Evolutionary conservation across 169 alveolate genomes (phyloP), one percentile per base, ranked within the genome.

Genomic region (Prorocentrum cordatum): DNA sequence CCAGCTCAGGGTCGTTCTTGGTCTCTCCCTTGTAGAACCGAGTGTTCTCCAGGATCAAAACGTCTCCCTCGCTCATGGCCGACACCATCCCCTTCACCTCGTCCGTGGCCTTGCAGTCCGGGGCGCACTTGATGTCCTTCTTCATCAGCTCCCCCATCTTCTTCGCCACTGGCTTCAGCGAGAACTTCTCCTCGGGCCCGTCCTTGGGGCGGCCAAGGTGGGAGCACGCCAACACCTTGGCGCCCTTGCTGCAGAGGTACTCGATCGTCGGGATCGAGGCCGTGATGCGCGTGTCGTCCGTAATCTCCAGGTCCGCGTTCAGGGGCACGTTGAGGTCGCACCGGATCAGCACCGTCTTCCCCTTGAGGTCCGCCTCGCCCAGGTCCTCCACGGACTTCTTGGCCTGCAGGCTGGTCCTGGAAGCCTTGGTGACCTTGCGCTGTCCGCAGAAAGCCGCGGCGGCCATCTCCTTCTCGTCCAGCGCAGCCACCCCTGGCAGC

Each of bases 261-360:
- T 93, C 42, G 97, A 95, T n/a, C n/a, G n/a, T n/a, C n/a, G n/a
- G n/a, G n/a, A n/a, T n/a, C n/a, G n/a, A n/a, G n/a, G n/a, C n/a
- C 22, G 99, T 94, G 27, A 98, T 96, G 61, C 99, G 91, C 32
- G 98, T 97, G 70, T 92, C 92, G 92, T 97, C 99, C 14, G 95
- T 90, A 16, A 97, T 93, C 7, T 58, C 79, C 16, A 98, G 98
- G 92, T 94, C 93, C 22, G 94, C 96, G 82, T 93, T 93, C 6
- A 98, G 92, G 29, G 99, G 99, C 22, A 97, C 99, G 92, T 98
- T 98, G 94, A 95, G 95, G 92, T 98, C 99, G 24, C 95, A 99
- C 80, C 99, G 92, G 91, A 98, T 94, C 47, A 97, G 90, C 16
- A 98, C 97, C 79, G 98, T 93, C 89, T 96, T 94, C 38, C 96